Evolutionary conservation across 257 asterid genomes (phyloP).

Genomic region (Solanum sitiens): DNA sequence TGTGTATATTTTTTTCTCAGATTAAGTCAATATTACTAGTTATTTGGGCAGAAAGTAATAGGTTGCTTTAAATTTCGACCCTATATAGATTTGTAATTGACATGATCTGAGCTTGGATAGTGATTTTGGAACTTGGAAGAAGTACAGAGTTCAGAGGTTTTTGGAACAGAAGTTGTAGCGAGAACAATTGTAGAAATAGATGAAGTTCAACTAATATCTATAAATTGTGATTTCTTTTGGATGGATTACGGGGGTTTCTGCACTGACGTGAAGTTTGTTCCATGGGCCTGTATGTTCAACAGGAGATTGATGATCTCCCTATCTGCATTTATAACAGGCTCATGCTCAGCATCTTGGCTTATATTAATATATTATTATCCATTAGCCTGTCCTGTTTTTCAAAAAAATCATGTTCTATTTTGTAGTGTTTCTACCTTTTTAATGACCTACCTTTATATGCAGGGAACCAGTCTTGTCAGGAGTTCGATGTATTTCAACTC

Average conservation of each 20-base stretch:
- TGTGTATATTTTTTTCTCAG: background rate
- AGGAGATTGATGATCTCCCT: background rate
- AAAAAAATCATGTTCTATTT: background rate
- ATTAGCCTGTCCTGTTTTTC: background rate
- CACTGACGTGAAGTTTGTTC: background rate
- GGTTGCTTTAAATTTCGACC: background rate
- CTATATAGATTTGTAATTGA: background rate
- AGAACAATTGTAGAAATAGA: background rate
- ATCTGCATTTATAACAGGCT: background rate
- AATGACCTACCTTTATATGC: slow-evolving; percentile 1
- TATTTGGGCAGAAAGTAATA: background rate
- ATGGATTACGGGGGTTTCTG: background rate
- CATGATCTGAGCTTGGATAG: background rate
- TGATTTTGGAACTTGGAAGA: background rate
- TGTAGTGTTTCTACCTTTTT: background rate
- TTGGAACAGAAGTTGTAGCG: background rate
- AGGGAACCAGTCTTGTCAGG: slow-evolving; percentile 62
- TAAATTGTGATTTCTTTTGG: background rate
- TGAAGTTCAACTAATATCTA: background rate
- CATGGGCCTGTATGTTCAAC: background rate
- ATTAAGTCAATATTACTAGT: background rate
- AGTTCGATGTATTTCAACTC: slow-evolving; percentile 78
- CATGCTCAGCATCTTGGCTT: background rate
- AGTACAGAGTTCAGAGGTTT: background rate
- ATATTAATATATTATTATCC: background rate